Base-by-base conservation (phyloP, 2,329 filamentous ascomycete species). In the Aspergillus flavus region DNA sequence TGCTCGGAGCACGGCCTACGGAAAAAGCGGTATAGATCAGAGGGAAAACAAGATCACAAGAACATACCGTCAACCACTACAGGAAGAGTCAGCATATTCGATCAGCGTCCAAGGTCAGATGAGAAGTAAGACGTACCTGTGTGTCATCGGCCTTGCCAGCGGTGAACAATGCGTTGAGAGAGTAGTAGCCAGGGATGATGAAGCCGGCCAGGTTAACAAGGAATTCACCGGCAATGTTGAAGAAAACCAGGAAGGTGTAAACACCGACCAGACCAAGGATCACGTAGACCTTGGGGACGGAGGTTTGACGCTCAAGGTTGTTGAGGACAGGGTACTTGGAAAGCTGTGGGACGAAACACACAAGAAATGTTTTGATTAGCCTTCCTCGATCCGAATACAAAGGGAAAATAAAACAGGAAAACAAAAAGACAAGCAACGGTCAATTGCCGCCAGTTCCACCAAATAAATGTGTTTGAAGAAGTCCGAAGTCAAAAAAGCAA, bases 241-340 rank as follows among this genome's bases (percentile, higher is more conserved):
- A 90, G 82, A 90, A 90, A 78, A 90, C 83, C 61, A 89, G 81
- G 84, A 89, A 89, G 81, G 89, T 88, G 83, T 90, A 90, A 66
- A 89, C 81, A 63, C 85, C 87, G 67, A 81, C 85, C 61, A 90
- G 80, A 70, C 87, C 87, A 55, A 90, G 86, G 76, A 89, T 79
- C 66, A 84, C 85, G 75, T 90, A 90, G 78, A 88, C 87, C 81
- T 90, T 90, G 70, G 87, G 87, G 61, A 90, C 85, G 62, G 83
- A 87, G 72, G 87, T 89, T 79, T 89, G 87, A 78, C 86, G 84
- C 83, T 90, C 87, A 70, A 90, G 84, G 79, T 89, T 87, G 82
- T 88, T 87, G 77, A 90, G 86, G 72, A 83, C 76, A 70, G 84
- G 85, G 80, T 89, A 89, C 77, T 89, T 89, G 77, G 86, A 89